Evolutionary conservation across 257 asterid species (phyloP).

Genomic region (Linaria vulgaris): DNA sequence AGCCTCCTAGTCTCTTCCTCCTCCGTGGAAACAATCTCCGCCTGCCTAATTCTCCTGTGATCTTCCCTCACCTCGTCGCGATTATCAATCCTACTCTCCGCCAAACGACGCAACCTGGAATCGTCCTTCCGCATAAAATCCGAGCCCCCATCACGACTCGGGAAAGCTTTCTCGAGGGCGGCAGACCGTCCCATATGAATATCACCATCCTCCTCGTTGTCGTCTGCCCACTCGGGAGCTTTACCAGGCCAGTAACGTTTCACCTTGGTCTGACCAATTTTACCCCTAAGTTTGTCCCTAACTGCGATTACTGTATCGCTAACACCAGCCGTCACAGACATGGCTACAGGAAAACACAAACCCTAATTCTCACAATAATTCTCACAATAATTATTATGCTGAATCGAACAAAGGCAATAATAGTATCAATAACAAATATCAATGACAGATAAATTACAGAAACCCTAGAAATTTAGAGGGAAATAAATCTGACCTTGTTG

Average conservation of each 20-base stretch:
- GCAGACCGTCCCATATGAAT: slow-evolving; percentile 53
- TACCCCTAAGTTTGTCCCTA: slow-evolving; percentile 94
- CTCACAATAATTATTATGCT: no score
- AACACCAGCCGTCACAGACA: slow-evolving; percentile 97
- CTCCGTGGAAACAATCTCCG: slow-evolving; percentile 83
- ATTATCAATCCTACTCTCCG: slow-evolving; percentile 72
- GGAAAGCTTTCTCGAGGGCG: slow-evolving; percentile 67
- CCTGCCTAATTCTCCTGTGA: slow-evolving; percentile 89
- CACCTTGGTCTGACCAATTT: slow-evolving; percentile 91
- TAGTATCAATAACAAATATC: no score
- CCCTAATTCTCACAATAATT: no score
- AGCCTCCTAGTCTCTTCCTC: slow-evolving; percentile 76
- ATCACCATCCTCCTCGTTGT: slow-evolving; percentile 72
- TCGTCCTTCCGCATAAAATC: slow-evolving; percentile 61
- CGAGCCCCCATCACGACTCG: slow-evolving; percentile 44
- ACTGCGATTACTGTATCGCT: slow-evolving; percentile 77
- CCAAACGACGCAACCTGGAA: slow-evolving; percentile 83
- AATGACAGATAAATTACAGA: no score
- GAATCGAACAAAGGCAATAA: no score
- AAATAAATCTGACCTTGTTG: no score
- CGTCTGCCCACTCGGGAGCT: slow-evolving; percentile 98
- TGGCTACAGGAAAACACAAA: slow-evolving; percentile 33
- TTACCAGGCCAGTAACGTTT: slow-evolving; percentile 97
- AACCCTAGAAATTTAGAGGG: no score
- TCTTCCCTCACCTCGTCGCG: slow-evolving; percentile 87